Percentiles rank a stretch among this genome's conserved stretches.
These are phyloP conservation scores for Mycena citricolor DNA, from an alignment of 1,284 basidiomycete species.

Conservation along the genomic window DNA sequence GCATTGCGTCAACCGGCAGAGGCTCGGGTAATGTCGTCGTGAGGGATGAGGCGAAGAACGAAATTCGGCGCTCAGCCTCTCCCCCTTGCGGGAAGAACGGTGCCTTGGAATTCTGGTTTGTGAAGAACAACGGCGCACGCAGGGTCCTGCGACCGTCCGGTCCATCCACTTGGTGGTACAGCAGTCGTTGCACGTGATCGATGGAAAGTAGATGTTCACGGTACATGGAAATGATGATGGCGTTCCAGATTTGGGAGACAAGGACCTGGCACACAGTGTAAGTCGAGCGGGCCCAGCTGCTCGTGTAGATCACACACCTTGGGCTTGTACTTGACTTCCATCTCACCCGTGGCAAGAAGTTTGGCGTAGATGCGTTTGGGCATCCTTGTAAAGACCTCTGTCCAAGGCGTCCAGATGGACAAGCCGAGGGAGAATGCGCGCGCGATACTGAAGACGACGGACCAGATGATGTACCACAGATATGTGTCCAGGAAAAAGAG, in stretches of 20 bases:
- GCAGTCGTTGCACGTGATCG: constrained; percentile 90
- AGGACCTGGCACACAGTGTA: constrained; percentile 56
- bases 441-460: constrained; percentile 89
- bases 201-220: constrained; percentile 94
- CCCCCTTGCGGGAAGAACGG: constrained; percentile 93
- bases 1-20: constrained; percentile 94
- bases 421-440: constrained; percentile 88
- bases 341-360: constrained; percentile 87
- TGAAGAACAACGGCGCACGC: constrained; percentile 94
- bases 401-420: constrained; percentile 98
- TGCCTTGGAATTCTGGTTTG: constrained; percentile 76
- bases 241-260: constrained; percentile 98
- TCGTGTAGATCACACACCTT: constrained; percentile 54
- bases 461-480: constrained; percentile 97
- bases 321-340: constrained; percentile 98
- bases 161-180: constrained; percentile 91
- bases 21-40: constrained; percentile 93
- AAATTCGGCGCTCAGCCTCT: constrained; percentile 94
- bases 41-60: constrained; percentile 94
- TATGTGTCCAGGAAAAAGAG: constrained; percentile 98
- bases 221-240: constrained; percentile 98
- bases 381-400: constrained; percentile 90
- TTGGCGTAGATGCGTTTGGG: constrained; percentile 97
- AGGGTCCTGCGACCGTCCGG: constrained; percentile 86
- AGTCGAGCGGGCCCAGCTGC: constrained; percentile 2